Evolutionary conservation across 768 basidiomycete species (phyloP), one percentile per base, ranked within the genome.

Genomic region (Kwoniella mangroviensis): DNA sequence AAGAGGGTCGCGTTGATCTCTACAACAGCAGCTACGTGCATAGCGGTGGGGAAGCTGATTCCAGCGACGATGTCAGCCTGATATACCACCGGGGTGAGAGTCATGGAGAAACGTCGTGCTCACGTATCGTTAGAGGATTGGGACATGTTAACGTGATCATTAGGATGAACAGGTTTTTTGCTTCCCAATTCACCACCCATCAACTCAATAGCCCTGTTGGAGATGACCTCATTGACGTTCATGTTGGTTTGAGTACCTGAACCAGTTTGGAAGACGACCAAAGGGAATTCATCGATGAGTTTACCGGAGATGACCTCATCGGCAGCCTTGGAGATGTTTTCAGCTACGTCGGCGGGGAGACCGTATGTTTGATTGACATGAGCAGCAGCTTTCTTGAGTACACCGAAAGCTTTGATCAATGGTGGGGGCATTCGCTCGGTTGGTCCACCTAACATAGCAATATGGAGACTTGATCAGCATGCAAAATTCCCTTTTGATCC

Each of bases 161-260:
- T 99, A 45, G 97, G 97, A 83, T 99, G 97, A 1, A 99, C 95
- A 10, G 97, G 97, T 78, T 87, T 93, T 87, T 98, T 99, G 56
- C 92, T 93, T 42, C 97, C 97, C 67, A 98, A 86, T 85, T 94
- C 87, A 19, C 97, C 97, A 7, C 97, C 97, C 70, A 98, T 89
- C 71, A 97, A 85, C 85, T 99, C 94, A 79, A 98, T 99, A 42
- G 97, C 97, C 69, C 96, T 90, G 84, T 99, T 99, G 26, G 95
- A 96, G 81, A 99, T 95, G 77, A 98, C 95, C 88, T 99, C 97
- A 83, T 99, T 99, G 70, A 89, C 93, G 83, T 93, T 99, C 97
- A 99, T 99, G 86, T 99, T 99, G 81, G 92, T 95, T 84, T 99
- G 97, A 1, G 97, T 99, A 21, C 97, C 97, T 66, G 93, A 95